Conservation (phyloP, 306 rosid genomes). For the Pterocarpus macrocarpus region DNA sequence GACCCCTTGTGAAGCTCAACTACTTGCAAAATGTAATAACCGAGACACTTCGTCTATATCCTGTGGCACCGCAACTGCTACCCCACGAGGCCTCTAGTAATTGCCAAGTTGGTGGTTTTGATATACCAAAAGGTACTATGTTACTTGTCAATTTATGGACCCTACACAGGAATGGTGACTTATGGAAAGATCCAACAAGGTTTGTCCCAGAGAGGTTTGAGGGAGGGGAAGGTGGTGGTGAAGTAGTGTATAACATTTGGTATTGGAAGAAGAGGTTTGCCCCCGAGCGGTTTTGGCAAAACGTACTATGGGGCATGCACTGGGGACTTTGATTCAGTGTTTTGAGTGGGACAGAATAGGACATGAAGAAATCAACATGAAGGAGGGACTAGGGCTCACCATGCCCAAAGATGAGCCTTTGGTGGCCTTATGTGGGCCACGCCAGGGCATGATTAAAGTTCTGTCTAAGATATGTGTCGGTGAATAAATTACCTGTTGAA, state of each 20-base stretch:
- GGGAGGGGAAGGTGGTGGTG: background rate
- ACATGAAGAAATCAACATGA: constrained; percentile 45
- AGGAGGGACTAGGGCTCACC: constrained; percentile 42
- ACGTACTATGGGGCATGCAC: constrained; percentile 34
- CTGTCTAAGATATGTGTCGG: background rate
- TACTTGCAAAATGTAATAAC: constrained; percentile 50
- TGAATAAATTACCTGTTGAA: too few relatives aligned
- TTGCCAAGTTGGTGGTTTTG: constrained; percentile 52
- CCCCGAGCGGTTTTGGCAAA: constrained; percentile 53
- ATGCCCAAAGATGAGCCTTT: constrained; percentile 46
- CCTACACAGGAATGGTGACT: constrained; percentile 49
- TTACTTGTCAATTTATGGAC: constrained; percentile 58
- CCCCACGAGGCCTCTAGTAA: constrained; percentile 54
- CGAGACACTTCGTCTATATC: constrained; percentile 58
- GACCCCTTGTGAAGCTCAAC: background rate
- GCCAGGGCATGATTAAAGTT: constrained; percentile 32
- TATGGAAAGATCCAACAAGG: constrained; percentile 50
- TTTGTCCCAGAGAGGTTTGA: constrained; percentile 60
- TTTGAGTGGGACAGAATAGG: constrained; percentile 51
- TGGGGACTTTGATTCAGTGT: constrained; percentile 45
- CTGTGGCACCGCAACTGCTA: constrained; percentile 41
- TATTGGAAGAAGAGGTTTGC: constrained; percentile 58
- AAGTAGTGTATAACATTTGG: constrained; percentile 48
- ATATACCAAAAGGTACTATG: constrained; percentile 56
- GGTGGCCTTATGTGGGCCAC: constrained; percentile 45